These are phyloP conservation scores for Canavalia gladiata DNA, from an alignment of 306 rosid species.

Conservation along the genomic window DNA sequence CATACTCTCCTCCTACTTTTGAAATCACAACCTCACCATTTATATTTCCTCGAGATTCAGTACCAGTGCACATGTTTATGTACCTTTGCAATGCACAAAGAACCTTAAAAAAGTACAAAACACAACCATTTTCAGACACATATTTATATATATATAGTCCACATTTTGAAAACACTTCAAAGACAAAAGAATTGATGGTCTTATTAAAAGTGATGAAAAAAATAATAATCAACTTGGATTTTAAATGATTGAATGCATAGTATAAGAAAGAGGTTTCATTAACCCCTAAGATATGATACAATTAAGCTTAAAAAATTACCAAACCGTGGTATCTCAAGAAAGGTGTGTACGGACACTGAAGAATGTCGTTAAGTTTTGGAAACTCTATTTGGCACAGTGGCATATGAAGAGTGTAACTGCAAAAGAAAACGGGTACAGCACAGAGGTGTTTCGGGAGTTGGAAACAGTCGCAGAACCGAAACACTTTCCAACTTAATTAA, in stretches of 20 bases:
- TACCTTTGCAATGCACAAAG: conserved; percentile 43
- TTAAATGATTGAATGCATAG: conserved; percentile 48
- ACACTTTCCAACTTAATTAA: conserved; percentile 33
- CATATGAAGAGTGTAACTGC: conserved; percentile 40
- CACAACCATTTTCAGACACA: conserved; percentile 15
- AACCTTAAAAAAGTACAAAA: conserved; percentile 25
- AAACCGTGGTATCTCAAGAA: conserved; percentile 42
- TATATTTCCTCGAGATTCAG: conserved; percentile 81
- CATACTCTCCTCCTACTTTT: conserved; percentile 56
- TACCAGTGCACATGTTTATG: conserved; percentile 73
- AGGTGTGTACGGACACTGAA: conserved; percentile 39
- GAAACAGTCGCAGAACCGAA: conserved; percentile 30
- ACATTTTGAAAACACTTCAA: background rate
- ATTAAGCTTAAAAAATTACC: background rate
- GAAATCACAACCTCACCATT: conserved; percentile 57
- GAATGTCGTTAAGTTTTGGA: conserved; percentile 23
- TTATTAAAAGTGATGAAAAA: conserved; percentile 42
- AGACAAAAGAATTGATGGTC: too few relatives aligned
- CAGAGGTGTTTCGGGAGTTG: conserved; percentile 48
- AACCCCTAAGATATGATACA: background rate
- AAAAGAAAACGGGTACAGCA: conserved; percentile 37
- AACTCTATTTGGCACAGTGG: conserved; percentile 30
- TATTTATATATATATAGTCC: background rate
- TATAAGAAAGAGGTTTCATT: conserved; percentile 10
- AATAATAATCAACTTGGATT: conserved; percentile 27